Percentiles rank a stretch among this genome's conserved stretches.
Conservation (phyloP, 1,139 yeast genomes). For the Pichia kudriavzevii region DNA sequence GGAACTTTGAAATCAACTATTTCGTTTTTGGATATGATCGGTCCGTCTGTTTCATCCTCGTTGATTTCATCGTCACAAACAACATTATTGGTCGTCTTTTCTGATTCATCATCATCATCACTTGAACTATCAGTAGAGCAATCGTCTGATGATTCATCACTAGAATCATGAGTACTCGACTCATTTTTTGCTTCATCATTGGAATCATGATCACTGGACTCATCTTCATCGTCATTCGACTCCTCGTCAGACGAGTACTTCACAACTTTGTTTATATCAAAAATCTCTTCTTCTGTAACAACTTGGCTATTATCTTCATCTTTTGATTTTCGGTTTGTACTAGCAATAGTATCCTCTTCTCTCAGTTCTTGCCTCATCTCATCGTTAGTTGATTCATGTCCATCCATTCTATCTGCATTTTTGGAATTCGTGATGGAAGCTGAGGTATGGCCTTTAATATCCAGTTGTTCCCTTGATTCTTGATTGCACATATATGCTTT, state of each 20-base stretch:
- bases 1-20: slow-evolving; percentile 62
- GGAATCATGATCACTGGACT: neutral
- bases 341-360: too few relatives aligned
- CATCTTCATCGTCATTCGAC: slow-evolving; percentile 2
- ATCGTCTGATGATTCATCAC: slow-evolving; percentile 7
- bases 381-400: too few relatives aligned
- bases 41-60: slow-evolving; percentile 40
- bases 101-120: slow-evolving; percentile 22
- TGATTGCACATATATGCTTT: too few relatives aligned
- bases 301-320: neutral
- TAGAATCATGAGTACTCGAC: slow-evolving; percentile 5
- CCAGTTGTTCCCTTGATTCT: too few relatives aligned
- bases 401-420: too few relatives aligned
- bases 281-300: slow-evolving; percentile 9
- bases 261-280: slow-evolving; percentile 12
- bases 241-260: slow-evolving; percentile 18
- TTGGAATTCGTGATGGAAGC: too few relatives aligned
- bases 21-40: slow-evolving; percentile 77
- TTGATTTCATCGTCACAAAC: slow-evolving; percentile 30
- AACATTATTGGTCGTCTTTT: slow-evolving; percentile 18
- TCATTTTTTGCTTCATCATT: neutral
- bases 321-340: too few relatives aligned
- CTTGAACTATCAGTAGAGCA: slow-evolving; percentile 12
- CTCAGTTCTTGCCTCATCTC: too few relatives aligned
- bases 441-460: too few relatives aligned